phyloP scores from a whole-genome alignment of 305 asterid genomes.

The Fraxinus xanthoxyloides region DNA sequence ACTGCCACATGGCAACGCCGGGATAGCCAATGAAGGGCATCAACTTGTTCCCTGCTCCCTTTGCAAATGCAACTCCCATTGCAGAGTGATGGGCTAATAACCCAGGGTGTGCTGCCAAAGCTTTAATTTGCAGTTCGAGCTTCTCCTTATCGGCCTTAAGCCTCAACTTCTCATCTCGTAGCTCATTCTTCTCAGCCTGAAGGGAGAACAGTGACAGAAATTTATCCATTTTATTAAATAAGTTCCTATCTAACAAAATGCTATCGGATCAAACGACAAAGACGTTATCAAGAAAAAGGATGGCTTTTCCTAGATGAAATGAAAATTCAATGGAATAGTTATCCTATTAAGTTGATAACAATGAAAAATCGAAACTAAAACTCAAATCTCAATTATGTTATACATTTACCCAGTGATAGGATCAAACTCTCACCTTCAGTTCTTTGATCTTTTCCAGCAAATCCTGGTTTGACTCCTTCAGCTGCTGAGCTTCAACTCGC shows the following conservation, averaged over 20 bases:
- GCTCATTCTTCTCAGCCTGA: slow-evolving; percentile 41
- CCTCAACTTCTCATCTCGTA: slow-evolving; percentile 39
- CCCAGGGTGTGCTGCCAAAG: slow-evolving; percentile 19
- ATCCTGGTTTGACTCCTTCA: slow-evolving; percentile 35
- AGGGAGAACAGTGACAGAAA: background rate
- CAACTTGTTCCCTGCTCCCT: slow-evolving; percentile 31
- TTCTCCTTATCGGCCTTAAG: slow-evolving; percentile 35
- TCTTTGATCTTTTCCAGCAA: slow-evolving; percentile 34
- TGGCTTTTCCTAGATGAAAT: background rate
- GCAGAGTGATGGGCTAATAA: slow-evolving; percentile 29
- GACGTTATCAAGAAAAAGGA: background rate
- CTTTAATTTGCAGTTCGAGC: slow-evolving; percentile 36
- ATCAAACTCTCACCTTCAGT: slow-evolving; percentile 30
- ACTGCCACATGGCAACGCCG: slow-evolving; percentile 45
- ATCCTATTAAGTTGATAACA: background rate
- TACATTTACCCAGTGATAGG: background rate
- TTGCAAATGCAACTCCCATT: slow-evolving; percentile 28
- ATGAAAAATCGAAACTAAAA: background rate
- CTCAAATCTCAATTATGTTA: background rate
- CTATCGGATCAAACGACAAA: background rate
- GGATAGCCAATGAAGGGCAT: slow-evolving; percentile 38
- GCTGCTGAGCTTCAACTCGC: slow-evolving; percentile 28
- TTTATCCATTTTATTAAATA: background rate
- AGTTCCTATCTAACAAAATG: background rate
- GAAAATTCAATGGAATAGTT: background rate